phyloP scores from a whole-genome alignment of 2,329 filamentous ascomycete species.

The Chalaropsis thielavioides region DNA sequence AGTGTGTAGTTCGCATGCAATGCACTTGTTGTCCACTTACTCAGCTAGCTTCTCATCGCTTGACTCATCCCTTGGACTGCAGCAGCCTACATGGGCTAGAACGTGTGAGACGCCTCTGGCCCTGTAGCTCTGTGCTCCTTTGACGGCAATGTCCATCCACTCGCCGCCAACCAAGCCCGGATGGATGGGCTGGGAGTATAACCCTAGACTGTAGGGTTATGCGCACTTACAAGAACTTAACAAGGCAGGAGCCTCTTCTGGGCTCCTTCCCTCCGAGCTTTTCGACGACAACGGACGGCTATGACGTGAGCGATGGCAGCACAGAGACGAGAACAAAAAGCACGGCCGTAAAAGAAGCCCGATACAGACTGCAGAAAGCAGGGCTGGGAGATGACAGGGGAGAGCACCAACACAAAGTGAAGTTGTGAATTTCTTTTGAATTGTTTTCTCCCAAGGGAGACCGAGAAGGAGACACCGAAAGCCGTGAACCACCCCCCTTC shows the following conservation, averaged over 20 bases:
- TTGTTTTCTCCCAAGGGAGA: background rate
- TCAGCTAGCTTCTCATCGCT: background rate
- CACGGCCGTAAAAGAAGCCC: background rate
- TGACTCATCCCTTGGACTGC: background rate
- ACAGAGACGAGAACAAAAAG: background rate
- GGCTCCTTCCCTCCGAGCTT: background rate
- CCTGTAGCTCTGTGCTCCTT: background rate
- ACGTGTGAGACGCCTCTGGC: background rate
- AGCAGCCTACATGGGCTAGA: background rate
- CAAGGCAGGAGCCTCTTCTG: no score
- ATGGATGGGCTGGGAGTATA: no score
- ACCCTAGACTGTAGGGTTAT: background rate
- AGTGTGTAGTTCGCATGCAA: background rate
- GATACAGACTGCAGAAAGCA: background rate
- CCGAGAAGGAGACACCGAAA: background rate
- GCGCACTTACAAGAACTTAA: no score
- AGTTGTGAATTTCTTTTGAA: background rate
- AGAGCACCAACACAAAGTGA: conserved; percentile 3
- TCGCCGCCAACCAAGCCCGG: no score
- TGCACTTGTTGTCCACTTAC: background rate
- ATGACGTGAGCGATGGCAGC: conserved; percentile 1
- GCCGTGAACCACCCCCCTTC: background rate
- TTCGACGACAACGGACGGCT: background rate
- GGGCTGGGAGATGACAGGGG: conserved; percentile 5
- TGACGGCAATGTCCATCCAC: background rate